Evolutionary conservation across 1,284 basidiomycete genomes (phyloP).

Genomic region (Irpex rosettiformis): DNA sequence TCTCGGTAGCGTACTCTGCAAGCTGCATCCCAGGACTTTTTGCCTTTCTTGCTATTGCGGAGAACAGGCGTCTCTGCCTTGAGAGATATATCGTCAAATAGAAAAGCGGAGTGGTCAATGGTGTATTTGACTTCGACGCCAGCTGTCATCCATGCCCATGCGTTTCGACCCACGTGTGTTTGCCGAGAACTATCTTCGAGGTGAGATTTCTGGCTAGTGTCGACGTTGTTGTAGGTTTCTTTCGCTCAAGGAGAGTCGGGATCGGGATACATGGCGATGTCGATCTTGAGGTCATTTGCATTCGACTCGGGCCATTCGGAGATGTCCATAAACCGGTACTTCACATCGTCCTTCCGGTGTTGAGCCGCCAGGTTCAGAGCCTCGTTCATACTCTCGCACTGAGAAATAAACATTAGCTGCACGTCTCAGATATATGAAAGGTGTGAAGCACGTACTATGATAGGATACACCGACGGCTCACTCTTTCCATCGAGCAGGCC

Average conservation of each 20-base stretch:
- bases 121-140: conserved; percentile 1
- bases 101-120: neutral
- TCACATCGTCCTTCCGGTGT: neutral
- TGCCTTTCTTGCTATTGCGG: neutral
- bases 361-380: neutral
- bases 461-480: neutral
- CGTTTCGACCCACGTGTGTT: neutral
- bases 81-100: neutral
- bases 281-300: neutral
- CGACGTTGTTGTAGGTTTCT: neutral
- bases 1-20: conserved; percentile 9
- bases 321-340: neutral
- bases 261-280: neutral
- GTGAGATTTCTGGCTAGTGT: neutral
- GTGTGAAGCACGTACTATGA: neutral
- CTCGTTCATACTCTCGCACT: neutral
- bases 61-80: no score
- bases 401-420: neutral
- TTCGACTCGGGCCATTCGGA: neutral
- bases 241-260: neutral
- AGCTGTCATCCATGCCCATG: conserved; percentile 3
- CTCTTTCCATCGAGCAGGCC: neutral
- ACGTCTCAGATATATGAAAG: neutral
- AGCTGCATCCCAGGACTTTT: conserved; percentile 4
- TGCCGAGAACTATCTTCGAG: no score